These are phyloP conservation scores for Pouteria glomerata DNA, from an alignment of 148 eudicot genomes.

Conservation along the genomic window DNA sequence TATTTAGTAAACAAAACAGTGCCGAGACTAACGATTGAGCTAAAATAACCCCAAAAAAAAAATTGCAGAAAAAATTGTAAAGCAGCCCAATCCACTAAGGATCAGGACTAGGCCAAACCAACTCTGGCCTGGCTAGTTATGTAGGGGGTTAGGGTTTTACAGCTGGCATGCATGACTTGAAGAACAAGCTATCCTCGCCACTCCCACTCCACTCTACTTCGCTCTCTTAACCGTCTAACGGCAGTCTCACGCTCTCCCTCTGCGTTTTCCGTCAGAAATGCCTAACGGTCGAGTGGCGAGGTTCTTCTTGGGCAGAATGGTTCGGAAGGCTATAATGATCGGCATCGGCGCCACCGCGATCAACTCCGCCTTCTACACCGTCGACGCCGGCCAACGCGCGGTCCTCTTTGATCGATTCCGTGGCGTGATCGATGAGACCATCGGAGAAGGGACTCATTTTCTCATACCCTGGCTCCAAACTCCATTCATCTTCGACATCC, in stretches of 20 bases:
- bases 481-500: slow-evolving; percentile 82
- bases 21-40: too few species aligned
- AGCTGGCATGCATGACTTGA: background rate
- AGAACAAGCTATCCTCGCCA: background rate
- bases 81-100: too few species aligned
- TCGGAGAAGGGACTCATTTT: slow-evolving; percentile 91
- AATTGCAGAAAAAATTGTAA: too few species aligned
- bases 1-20: too few species aligned
- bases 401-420: slow-evolving; percentile 87
- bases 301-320: slow-evolving; percentile 31
- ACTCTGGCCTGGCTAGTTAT: too few species aligned
- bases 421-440: slow-evolving; percentile 56
- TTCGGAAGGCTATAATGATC: slow-evolving; percentile 45
- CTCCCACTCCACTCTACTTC: background rate
- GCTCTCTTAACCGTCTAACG: too few species aligned
- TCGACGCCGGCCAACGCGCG: slow-evolving; percentile 94
- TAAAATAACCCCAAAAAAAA: too few species aligned
- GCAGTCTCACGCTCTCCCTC: background rate
- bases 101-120: too few species aligned
- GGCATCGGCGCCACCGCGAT: slow-evolving; percentile 47
- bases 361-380: slow-evolving; percentile 77
- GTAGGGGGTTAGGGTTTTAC: slow-evolving; percentile 14
- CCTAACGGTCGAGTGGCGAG: slow-evolving; percentile 33
- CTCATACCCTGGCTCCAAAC: slow-evolving; percentile 80
- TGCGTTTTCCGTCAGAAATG: background rate